Conservation (phyloP, 306 rosid genomes). For the Quercus dentata region DNA sequence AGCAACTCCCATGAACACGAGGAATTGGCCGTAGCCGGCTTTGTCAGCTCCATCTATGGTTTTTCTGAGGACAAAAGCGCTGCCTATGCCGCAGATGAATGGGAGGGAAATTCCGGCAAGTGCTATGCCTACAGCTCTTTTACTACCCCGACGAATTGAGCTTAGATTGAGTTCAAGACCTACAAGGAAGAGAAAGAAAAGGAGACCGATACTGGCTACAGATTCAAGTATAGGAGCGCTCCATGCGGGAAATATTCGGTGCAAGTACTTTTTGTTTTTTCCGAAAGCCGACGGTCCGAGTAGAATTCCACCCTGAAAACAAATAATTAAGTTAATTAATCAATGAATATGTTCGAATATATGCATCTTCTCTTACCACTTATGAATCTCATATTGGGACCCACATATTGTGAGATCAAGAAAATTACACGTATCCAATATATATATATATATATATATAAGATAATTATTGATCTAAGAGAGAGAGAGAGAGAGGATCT, state of each 20-base stretch:
- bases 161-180: constrained; percentile 68
- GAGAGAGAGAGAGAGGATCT: background rate
- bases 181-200: constrained; percentile 72
- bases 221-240: constrained; percentile 70
- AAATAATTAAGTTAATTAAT: background rate
- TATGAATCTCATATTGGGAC: too few relatives aligned
- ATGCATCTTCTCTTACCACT: too few relatives aligned
- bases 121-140: constrained; percentile 57
- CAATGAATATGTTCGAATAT: too few relatives aligned
- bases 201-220: constrained; percentile 71
- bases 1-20: constrained; percentile 85
- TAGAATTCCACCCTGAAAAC: constrained; percentile 71
- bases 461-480: too few relatives aligned
- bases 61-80: constrained; percentile 58
- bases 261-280: constrained; percentile 44
- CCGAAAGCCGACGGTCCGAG: constrained; percentile 82
- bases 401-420: too few relatives aligned
- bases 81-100: constrained; percentile 64
- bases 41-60: constrained; percentile 59
- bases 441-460: too few relatives aligned
- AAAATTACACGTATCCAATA: too few relatives aligned
- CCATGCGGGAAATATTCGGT: constrained; percentile 61
- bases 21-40: constrained; percentile 51
- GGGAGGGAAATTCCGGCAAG: constrained; percentile 68
- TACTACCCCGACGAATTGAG: constrained; percentile 66